Evolutionary conservation across 345 rosid species (phyloP).

Genomic region (Gossypium bickii): DNA sequence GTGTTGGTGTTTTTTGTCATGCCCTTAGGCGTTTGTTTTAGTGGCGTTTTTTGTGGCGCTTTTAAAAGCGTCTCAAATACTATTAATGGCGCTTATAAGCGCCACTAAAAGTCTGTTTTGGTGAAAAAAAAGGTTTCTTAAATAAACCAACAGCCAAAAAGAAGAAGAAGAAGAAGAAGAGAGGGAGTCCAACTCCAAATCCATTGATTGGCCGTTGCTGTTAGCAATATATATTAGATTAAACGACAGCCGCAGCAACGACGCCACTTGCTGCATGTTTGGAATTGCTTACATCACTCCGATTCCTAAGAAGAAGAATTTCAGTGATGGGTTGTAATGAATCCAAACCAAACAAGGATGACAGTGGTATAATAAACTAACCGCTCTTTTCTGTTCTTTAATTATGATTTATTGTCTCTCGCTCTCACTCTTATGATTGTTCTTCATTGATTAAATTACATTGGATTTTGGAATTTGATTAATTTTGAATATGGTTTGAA

Average conservation of each 20-base stretch:
- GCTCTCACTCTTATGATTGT: neutral
- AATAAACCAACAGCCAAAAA: neutral
- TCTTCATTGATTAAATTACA: neutral
- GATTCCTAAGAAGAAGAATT: neutral
- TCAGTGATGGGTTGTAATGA: conserved; percentile 24
- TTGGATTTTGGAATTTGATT: conserved; percentile 6
- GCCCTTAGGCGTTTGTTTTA: too few species aligned
- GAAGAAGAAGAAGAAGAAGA: neutral
- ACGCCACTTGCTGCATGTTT: neutral
- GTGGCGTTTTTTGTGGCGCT: too few species aligned
- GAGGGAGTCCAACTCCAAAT: neutral
- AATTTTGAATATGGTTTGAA: neutral
- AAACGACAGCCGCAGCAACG: neutral
- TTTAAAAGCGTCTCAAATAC: too few species aligned
- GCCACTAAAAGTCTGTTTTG: too few species aligned
- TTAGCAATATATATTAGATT: neutral
- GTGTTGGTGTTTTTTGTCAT: too few species aligned
- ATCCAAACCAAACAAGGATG: conserved; percentile 20
- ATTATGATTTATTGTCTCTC: neutral
- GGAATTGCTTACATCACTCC: neutral
- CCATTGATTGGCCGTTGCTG: neutral
- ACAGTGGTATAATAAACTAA: conserved; percentile 6
- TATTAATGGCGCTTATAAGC: too few species aligned
- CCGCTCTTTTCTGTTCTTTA: neutral
- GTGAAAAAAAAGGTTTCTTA: too few species aligned